Evolutionary conservation across 306 rosid genomes (phyloP).

Genomic region (Rosa multiflora): DNA sequence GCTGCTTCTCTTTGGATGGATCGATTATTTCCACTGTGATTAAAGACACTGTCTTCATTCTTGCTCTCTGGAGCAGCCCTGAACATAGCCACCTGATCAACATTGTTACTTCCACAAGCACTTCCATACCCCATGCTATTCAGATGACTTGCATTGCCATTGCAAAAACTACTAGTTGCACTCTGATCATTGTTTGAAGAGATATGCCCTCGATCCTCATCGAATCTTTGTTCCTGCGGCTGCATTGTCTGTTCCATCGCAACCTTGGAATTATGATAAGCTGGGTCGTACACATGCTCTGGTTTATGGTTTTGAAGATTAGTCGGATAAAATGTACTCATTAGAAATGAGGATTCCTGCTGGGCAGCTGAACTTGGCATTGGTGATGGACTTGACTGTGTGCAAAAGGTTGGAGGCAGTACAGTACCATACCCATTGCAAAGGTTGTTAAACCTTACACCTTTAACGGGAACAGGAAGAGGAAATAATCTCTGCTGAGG

Average conservation of each 20-base stretch:
- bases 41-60: slow-evolving; percentile 52
- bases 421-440: slow-evolving; percentile 50
- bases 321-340: slow-evolving; percentile 54
- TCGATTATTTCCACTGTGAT: slow-evolving; percentile 46
- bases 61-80: slow-evolving; percentile 53
- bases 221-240: slow-evolving; percentile 47
- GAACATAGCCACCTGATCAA: slow-evolving; percentile 46
- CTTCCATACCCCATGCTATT: slow-evolving; percentile 70
- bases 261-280: slow-evolving; percentile 35
- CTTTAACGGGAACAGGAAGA: slow-evolving; percentile 63
- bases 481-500: slow-evolving; percentile 49
- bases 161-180: slow-evolving; percentile 63
- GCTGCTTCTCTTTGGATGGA: slow-evolving; percentile 81
- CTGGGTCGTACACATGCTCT: slow-evolving; percentile 43
- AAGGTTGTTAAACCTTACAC: slow-evolving; percentile 49
- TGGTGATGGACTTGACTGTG: slow-evolving; percentile 54
- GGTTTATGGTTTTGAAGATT: slow-evolving; percentile 41
- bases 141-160: slow-evolving; percentile 58
- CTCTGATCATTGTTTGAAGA: slow-evolving; percentile 75
- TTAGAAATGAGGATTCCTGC: slow-evolving; percentile 51
- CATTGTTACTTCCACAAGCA: slow-evolving; percentile 71
- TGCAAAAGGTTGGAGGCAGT: slow-evolving; percentile 47
- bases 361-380: slow-evolving; percentile 43
- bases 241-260: slow-evolving; percentile 32
- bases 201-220: slow-evolving; percentile 63